Base-by-base conservation (phyloP, 768 basidiomycete species). In the Podaxis sp. region DNA sequence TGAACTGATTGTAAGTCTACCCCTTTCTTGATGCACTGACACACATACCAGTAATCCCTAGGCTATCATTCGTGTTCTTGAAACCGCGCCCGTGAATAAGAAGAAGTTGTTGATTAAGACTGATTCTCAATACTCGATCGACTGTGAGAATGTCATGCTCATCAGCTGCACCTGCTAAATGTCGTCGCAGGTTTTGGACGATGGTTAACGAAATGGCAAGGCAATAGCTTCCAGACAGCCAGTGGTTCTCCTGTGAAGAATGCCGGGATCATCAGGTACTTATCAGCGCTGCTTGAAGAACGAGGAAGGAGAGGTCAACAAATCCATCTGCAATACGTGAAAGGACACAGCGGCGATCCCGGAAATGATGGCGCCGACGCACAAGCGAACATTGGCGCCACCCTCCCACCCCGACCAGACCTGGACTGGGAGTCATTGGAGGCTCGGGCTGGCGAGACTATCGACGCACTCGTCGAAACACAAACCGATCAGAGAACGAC, bases 361-460 rank as follows among this genome's bases (percentile, higher is more conserved):
- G 95, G 95, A 1, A 98, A 98, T 69, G 95, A 98, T 56, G 87
- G 83, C 46, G 95, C 95, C 2, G 95, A 98, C 70, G 66, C 63
- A 13, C 79, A 87, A 59, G 93, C 93, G 3, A 88, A 84, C 60
- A 35, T 72, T 4, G 93, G 93, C 2, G 71, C 80, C 9, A 64
- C 67, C 9, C 61, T 77, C 55, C 75, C 78, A 0, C 61, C 46
- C 16, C 61, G 74, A 1, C 67, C 68, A 4, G 90, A 92, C 37
- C 77, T 78, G 50, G 81, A 91, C 64, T 93, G 90, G 90, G 73
- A 71, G 0, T 55, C 59, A n/a, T 62, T 74, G 35, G 70, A 76
- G 54, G 28, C 59, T 47, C 44, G 46, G 7, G 52, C 25, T 18
- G 25, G 25, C 21, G 36, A 55, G 13, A 21, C 44, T 28, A 51